Evolutionary conservation across 495 filamentous ascomycete genomes (phyloP).

Genomic region (Talaromyces wortmannii): DNA sequence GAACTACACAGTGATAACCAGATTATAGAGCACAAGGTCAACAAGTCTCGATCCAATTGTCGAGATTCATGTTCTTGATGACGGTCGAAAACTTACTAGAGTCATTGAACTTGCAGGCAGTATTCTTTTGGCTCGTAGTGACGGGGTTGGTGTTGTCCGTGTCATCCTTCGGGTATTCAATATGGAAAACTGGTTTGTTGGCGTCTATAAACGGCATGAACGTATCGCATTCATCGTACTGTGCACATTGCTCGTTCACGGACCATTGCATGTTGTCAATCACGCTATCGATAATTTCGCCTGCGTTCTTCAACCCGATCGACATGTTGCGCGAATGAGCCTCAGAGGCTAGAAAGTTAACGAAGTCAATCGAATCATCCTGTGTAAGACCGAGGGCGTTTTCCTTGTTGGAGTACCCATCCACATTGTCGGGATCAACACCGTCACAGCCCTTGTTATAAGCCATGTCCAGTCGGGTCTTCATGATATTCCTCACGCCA

Average conservation of each 20-base stretch:
- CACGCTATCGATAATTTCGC: constrained; percentile 48
- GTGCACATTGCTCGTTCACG: constrained; percentile 68
- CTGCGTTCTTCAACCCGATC: constrained; percentile 62
- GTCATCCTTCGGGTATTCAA: constrained; percentile 55
- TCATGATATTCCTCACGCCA: constrained; percentile 58
- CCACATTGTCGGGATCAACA: constrained; percentile 68
- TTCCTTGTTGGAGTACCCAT: constrained; percentile 52
- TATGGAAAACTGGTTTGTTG: constrained; percentile 66
- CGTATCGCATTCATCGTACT: constrained; percentile 49
- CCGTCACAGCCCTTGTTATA: constrained; percentile 58
- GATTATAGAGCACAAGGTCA: constrained; percentile 21
- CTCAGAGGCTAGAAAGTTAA: constrained; percentile 50
- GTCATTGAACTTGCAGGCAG: constrained; percentile 27
- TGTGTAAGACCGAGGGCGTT: constrained; percentile 51
- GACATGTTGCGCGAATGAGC: constrained; percentile 41
- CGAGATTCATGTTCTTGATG: constrained; percentile 56
- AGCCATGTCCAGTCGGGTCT: constrained; percentile 47
- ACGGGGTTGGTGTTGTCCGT: constrained; percentile 30
- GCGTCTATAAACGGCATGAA: constrained; percentile 50
- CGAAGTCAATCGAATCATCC: constrained; percentile 46
- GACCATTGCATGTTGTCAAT: constrained; percentile 54
- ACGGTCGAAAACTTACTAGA: constrained; percentile 52
- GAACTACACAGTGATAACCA: not conserved
- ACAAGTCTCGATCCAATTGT: constrained; percentile 44
- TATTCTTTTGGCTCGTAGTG: constrained; percentile 16